These are phyloP conservation scores for Collariella sp. DNA, from an alignment of 495 filamentous ascomycete species.

Conservation along the genomic window DNA sequence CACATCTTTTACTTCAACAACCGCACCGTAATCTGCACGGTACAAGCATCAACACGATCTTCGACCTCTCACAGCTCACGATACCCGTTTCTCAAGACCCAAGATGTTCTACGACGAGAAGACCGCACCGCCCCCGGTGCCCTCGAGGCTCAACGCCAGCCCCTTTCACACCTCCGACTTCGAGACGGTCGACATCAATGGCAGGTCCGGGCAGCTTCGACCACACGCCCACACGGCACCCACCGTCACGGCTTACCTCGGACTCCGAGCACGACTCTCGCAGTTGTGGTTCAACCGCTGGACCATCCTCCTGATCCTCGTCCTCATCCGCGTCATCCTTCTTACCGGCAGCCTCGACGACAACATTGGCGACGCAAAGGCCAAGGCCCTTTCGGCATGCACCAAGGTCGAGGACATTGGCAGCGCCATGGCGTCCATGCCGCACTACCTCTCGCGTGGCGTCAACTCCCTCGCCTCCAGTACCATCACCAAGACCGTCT, in stretches of 20 bases:
- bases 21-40: not conserved
- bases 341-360: conserved; percentile 59
- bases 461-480: conserved; percentile 77
- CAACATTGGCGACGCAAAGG: conserved; percentile 64
- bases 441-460: conserved; percentile 79
- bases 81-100: not conserved
- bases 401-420: conserved; percentile 88
- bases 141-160: conserved; percentile 23
- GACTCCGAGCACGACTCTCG: conserved; percentile 78
- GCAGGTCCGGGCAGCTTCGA: conserved; percentile 6
- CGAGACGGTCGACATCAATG: not conserved
- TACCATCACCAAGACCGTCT: conserved; percentile 67
- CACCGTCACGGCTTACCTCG: conserved; percentile 80
- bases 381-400: conserved; percentile 78
- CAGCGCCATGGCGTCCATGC: conserved; percentile 95
- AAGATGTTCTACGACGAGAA: conserved; percentile 24
- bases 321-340: conserved; percentile 72
- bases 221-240: conserved; percentile 23
- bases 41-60: conserved; percentile 1
- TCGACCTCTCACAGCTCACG: conserved; percentile 6
- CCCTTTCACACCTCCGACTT: conserved; percentile 20
- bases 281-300: conserved; percentile 96
- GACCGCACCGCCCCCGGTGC: conserved; percentile 13
- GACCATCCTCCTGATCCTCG: conserved; percentile 81
- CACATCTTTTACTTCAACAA: conserved; percentile 6